These are phyloP conservation scores for Phytophthora tubulina DNA, from an alignment of 352 stramenopile species.

Conservation along the genomic window DNA sequence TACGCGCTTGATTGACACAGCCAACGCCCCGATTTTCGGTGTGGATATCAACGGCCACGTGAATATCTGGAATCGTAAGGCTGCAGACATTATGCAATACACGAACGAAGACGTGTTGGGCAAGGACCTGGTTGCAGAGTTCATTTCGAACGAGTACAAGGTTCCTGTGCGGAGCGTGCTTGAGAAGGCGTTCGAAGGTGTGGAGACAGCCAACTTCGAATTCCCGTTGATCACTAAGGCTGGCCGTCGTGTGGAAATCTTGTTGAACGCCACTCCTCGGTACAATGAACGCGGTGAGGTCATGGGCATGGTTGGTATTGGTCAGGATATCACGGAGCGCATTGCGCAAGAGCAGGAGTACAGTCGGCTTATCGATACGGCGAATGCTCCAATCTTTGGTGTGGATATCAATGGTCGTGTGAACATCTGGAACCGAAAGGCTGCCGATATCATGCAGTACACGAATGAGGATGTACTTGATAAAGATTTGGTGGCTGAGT, in stretches of 20 bases:
- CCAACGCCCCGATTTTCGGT: constrained; percentile 72
- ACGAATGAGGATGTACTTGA: constrained; percentile 57
- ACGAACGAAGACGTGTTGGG: constrained; percentile 11
- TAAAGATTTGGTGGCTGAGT: constrained; percentile 60
- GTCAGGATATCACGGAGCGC: constrained; percentile 69
- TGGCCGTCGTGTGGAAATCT: constrained; percentile 47
- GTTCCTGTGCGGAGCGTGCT: constrained; percentile 47
- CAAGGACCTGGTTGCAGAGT: constrained; percentile 49
- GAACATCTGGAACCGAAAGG: constrained; percentile 78
- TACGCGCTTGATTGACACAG: constrained; percentile 71
- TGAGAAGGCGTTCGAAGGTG: constrained; percentile 48
- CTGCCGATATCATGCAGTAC: constrained; percentile 72
- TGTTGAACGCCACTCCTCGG: neutral
- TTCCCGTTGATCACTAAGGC: constrained; percentile 61
- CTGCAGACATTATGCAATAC: neutral
- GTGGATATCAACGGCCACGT: constrained; percentile 51
- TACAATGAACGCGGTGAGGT: too few relatives aligned
- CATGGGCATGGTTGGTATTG: constrained; percentile 52
- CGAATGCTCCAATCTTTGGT: constrained; percentile 48
- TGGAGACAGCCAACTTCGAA: constrained; percentile 70
- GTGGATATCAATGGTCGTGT: constrained; percentile 70
- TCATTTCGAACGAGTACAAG: constrained; percentile 57
- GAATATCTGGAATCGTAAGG: constrained; percentile 72
- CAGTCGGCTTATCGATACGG: too few relatives aligned
- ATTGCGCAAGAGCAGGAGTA: constrained; percentile 70